Base-by-base conservation (phyloP, 2,329 filamentous ascomycete species). In the Blastomyces gilchristii region DNA sequence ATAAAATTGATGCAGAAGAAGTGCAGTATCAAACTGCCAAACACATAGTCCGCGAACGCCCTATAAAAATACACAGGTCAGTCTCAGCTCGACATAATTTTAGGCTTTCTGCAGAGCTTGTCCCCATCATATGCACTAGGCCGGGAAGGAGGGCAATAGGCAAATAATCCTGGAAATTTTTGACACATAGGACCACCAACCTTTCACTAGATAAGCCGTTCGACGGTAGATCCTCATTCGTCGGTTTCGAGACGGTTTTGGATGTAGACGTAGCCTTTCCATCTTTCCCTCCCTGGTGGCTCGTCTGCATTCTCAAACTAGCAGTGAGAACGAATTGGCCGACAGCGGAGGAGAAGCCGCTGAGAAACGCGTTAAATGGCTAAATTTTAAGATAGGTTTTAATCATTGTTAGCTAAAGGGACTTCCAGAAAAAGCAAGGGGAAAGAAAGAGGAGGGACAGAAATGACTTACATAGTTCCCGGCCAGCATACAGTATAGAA, bases 1-100 rank as follows among this genome's bases (percentile, higher is more conserved):
- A 99, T 97, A 78, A 99, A 99, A 83, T 99, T 99, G 75, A 97
- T 87, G 79, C 92, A 97, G 83, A 99, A 99, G 80, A 97, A 96
- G 81, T 99, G 94, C 76, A 97, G 80, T 74, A 97, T 90, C 75
- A 99, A 76, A 76, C 92, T 97, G 75, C 93, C 94, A 70, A 97
- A 90, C 65, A 99, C 83, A 74, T 89, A 99, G 79, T 99, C 94
- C 73, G 94, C 92, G 76, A 99, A 99, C 49, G 94, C 93, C 75
- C 91, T 95, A 69, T 31, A 54, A 22, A 54, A 60, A 60, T 47
- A 63, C 14, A 57, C 39, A 8, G 8, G 25, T 59, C 43, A 59
- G 57, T 49, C 25, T 18, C 9, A 34, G 54, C 22, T 43, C 11
- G 2, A 18, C 37, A 58, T 14, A 22, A 8, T 11, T 56, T 41